These are phyloP conservation scores for Penicillium sp. DNA, from an alignment of 2,329 filamentous ascomycete genomes.

Conservation along the genomic window DNA sequence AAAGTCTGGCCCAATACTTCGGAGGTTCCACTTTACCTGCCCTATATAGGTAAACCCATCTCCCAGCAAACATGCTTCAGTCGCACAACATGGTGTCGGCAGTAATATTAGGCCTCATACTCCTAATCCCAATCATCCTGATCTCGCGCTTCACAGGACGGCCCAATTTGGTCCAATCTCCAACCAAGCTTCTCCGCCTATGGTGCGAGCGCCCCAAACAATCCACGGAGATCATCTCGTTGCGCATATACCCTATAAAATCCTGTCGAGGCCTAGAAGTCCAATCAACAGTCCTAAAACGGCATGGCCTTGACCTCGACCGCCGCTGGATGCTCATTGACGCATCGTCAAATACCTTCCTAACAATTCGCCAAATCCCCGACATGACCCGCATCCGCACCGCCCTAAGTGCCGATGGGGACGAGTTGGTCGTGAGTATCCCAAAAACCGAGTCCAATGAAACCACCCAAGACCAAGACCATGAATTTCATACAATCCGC, in stretches of 20 bases:
- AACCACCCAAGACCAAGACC: neutral
- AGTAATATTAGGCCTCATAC: neutral
- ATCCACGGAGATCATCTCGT: conserved; percentile 33
- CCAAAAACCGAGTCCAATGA: conserved; percentile 39
- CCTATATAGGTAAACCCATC: neutral
- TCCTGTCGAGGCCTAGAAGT: conserved; percentile 63
- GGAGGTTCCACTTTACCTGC: too few relatives aligned
- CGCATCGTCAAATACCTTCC: conserved; percentile 52
- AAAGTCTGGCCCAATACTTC: too few relatives aligned
- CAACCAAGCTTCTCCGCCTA: conserved; percentile 12
- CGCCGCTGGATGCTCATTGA: conserved; percentile 66
- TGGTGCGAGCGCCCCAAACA: conserved; percentile 15
- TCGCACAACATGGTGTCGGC: neutral
- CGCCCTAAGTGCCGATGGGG: conserved; percentile 44
- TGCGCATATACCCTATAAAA: conserved; percentile 64
- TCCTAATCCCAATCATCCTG: neutral
- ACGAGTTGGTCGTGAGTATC: conserved; percentile 47
- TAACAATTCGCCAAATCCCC: conserved; percentile 61
- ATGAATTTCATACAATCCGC: conserved; percentile 34
- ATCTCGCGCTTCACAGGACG: neutral
- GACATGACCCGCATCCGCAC: conserved; percentile 63
- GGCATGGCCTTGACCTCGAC: conserved; percentile 60
- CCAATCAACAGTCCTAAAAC: conserved; percentile 50
- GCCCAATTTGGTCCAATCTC: conserved; percentile 16
- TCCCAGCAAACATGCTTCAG: neutral